Evolutionary conservation across 1,284 basidiomycete genomes (phyloP).

Genomic region (Moesziomyces sp.): DNA sequence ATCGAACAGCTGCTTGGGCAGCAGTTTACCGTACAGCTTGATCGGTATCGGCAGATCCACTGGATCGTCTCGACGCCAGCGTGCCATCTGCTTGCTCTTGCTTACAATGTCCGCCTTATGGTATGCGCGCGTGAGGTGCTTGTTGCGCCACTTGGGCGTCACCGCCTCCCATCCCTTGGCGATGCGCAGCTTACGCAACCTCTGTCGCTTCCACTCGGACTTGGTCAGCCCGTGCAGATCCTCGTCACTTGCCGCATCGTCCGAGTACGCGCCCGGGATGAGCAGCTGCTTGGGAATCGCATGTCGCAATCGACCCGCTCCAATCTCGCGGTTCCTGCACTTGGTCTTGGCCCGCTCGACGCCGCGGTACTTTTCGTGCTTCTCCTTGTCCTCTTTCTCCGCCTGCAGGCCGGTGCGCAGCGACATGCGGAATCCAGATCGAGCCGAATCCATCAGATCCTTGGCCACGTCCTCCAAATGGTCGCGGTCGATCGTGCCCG

Average conservation of each 20-base stretch:
- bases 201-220: conserved; percentile 45
- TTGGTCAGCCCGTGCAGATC: conserved; percentile 53
- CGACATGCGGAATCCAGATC: conserved; percentile 51
- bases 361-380: conserved; percentile 51
- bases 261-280: conserved; percentile 50
- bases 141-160: conserved; percentile 53
- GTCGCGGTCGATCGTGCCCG: conserved; percentile 47
- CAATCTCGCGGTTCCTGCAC: conserved; percentile 50
- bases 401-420: conserved; percentile 48
- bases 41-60: conserved; percentile 54
- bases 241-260: conserved; percentile 57
- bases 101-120: conserved; percentile 52
- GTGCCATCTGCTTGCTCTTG: conserved; percentile 53
- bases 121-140: conserved; percentile 49
- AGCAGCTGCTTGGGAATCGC: conserved; percentile 52
- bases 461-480: conserved; percentile 56
- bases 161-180: conserved; percentile 54
- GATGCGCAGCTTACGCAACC: conserved; percentile 46
- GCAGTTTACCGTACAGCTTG: conserved; percentile 44
- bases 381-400: conserved; percentile 54
- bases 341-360: conserved; percentile 52
- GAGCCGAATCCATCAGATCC: conserved; percentile 53
- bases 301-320: conserved; percentile 39
- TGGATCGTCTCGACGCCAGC: conserved; percentile 50
- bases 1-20: conserved; percentile 49